Conservation (phyloP, 2,329 filamentous ascomycete genomes). For the Ophiostoma piceae region DNA sequence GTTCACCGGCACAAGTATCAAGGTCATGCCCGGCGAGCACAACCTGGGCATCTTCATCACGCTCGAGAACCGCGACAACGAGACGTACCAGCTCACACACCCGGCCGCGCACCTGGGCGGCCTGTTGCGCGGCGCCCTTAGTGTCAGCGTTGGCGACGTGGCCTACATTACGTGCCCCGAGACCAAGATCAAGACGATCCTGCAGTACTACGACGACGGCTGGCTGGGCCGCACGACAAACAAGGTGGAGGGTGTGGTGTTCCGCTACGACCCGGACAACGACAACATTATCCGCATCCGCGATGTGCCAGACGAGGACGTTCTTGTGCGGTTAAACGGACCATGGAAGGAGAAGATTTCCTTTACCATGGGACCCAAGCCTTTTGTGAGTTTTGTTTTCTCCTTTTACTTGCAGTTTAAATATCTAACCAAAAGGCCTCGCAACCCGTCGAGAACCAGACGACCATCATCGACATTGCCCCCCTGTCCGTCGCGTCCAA, state of each 20-base stretch:
- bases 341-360: conserved; percentile 72
- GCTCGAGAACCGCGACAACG: conserved; percentile 70
- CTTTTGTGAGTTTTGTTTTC: conserved; percentile 57
- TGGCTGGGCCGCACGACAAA: conserved; percentile 92
- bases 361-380: conserved; percentile 56
- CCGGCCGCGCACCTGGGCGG: conserved; percentile 90
- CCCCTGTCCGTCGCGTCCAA: conserved; percentile 78
- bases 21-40: conserved; percentile 84
- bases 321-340: conserved; percentile 76
- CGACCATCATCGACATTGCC: conserved; percentile 79
- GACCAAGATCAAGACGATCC: conserved; percentile 83
- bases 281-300: conserved; percentile 74
- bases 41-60: conserved; percentile 95
- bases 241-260: conserved; percentile 84
- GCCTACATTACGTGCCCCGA: conserved; percentile 87
- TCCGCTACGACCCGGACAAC: conserved; percentile 81
- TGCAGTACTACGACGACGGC: conserved; percentile 90
- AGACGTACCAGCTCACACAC: conserved; percentile 93
- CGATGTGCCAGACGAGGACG: conserved; percentile 78
- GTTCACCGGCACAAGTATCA: conserved; percentile 92
- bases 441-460: conserved; percentile 54
- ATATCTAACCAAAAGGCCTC: conserved; percentile 34
- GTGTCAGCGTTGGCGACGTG: conserved; percentile 82
- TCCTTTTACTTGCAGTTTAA: too few relatives aligned
- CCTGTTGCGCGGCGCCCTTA: conserved; percentile 78